Percentiles rank a stretch among this genome's conserved stretches.
phyloP scores from a whole-genome alignment of 805 yeast genomes.

The Ogataea degrootiae region DNA sequence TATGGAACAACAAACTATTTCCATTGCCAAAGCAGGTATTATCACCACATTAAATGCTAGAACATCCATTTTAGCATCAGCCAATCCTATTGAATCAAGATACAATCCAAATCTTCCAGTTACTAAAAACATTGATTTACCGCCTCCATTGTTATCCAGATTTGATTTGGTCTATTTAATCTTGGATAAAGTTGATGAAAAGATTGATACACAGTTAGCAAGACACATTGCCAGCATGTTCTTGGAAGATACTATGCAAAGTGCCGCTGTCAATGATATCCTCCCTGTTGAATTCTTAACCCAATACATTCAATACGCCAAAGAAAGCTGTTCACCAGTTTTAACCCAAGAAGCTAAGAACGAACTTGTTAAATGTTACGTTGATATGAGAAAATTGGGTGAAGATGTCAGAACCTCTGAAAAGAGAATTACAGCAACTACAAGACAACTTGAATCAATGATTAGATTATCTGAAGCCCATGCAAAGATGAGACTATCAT shows the following conservation, averaged over 20 bases:
- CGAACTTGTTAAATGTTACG: constrained; percentile 83
- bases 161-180: constrained; percentile 91
- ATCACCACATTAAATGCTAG: constrained; percentile 95
- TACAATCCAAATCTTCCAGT: constrained; percentile 95
- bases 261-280: constrained; percentile 61
- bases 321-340: constrained; percentile 74
- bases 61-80: constrained; percentile 92
- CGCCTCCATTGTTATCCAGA: constrained; percentile 92
- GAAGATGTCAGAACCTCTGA: constrained; percentile 85
- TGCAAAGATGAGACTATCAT: constrained; percentile 87
- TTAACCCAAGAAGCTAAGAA: constrained; percentile 76
- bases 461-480: constrained; percentile 94
- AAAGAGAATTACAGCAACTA: constrained; percentile 93
- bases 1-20: constrained; percentile 98
- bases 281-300: constrained; percentile 87
- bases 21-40: constrained; percentile 97
- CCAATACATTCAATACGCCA: constrained; percentile 89
- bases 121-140: constrained; percentile 90
- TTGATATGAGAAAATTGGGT: constrained; percentile 89
- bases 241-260: constrained; percentile 78
- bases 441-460: constrained; percentile 95
- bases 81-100: constrained; percentile 94
- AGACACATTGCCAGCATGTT: constrained; percentile 88
- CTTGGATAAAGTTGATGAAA: constrained; percentile 88
- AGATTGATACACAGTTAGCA: constrained; percentile 80